These are phyloP conservation scores for Cicer pinnatifidum DNA, from an alignment of 306 rosid species.

Conservation along the genomic window DNA sequence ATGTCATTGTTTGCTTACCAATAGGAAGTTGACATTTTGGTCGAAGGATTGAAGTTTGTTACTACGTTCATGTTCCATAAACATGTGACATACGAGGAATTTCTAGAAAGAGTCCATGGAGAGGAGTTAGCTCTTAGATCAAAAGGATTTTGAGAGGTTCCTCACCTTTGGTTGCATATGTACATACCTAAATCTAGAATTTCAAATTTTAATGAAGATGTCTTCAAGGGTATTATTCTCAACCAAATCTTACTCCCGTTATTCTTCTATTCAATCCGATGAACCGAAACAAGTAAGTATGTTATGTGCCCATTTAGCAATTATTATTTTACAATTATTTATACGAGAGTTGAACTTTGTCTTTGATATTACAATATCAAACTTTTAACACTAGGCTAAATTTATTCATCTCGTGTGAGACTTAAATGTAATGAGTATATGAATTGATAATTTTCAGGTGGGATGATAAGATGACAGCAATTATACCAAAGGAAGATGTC, in stretches of 20 bases:
- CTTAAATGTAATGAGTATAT: background rate
- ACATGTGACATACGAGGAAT: conserved; percentile 57
- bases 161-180: conserved; percentile 80
- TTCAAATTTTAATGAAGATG: conserved; percentile 56
- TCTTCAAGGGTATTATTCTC: conserved; percentile 57
- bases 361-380: no score
- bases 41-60: conserved; percentile 47
- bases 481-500: conserved; percentile 61
- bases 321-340: no score
- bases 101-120: conserved; percentile 54
- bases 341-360: no score
- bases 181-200: conserved; percentile 69
- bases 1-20: background rate
- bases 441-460: conserved; percentile 51
- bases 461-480: conserved; percentile 62
- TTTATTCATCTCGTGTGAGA: background rate
- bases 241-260: conserved; percentile 46
- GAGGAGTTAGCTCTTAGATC: conserved; percentile 48
- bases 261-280: conserved; percentile 49
- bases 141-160: conserved; percentile 59
- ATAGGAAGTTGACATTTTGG: conserved; percentile 48
- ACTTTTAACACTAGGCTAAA: no score
- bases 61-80: conserved; percentile 53
- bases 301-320: no score
- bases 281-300: conserved; percentile 58